Evolutionary conservation across 176 grass and related monocot genomes (phyloP).

Genomic region (Phyllostachys edulis): DNA sequence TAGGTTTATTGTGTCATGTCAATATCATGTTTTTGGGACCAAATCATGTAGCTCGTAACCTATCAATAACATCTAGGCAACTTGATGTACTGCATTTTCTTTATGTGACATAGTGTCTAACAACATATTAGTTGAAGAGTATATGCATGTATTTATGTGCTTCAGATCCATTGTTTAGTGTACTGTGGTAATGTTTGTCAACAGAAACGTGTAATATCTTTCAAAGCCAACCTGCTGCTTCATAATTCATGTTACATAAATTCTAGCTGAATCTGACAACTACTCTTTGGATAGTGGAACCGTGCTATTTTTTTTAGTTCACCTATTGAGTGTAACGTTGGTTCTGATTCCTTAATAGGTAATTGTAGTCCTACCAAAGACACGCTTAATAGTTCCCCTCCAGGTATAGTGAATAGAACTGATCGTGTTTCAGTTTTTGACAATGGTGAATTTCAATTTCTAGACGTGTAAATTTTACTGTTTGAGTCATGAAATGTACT

Average conservation of each 20-base stretch:
- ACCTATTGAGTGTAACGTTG: neutral
- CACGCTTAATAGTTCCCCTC: neutral
- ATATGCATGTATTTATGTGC: neutral
- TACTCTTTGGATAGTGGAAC: neutral
- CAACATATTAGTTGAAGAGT: neutral
- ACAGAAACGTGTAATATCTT: neutral
- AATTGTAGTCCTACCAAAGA: constrained; percentile 3
- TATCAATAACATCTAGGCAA: neutral
- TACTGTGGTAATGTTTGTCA: neutral
- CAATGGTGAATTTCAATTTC: neutral
- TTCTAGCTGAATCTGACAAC: neutral
- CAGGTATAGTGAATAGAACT: neutral
- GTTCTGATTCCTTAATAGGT: neutral
- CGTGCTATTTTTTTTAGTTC: neutral
- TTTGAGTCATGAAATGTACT: neutral
- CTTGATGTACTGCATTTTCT: neutral
- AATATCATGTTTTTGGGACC: neutral
- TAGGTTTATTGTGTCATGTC: neutral
- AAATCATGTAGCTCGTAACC: neutral
- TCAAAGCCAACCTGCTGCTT: neutral
- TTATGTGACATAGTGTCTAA: neutral
- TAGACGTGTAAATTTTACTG: neutral
- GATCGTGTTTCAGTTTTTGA: neutral
- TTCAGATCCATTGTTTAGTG: neutral
- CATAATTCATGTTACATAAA: neutral